Evolutionary conservation across 768 basidiomycete genomes (phyloP), one percentile per base, ranked within the genome.

Genomic region (Boletus coccyginus): DNA sequence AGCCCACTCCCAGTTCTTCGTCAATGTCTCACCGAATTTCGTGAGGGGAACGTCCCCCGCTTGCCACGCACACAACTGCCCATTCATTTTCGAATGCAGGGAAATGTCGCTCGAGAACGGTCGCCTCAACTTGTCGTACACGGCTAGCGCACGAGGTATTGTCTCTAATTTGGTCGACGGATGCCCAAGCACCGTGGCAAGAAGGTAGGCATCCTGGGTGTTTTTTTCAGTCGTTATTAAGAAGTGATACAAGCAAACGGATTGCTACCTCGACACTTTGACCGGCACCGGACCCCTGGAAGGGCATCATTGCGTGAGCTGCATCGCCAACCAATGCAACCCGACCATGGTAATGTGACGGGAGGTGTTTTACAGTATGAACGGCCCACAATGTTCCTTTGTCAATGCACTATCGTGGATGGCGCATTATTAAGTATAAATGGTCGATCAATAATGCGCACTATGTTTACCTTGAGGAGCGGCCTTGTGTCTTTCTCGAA

Each of bases 401-500:
- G 5, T 81, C 78, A 21, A 81, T 74, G 59, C 82, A 82, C 86
- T 87, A 49, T 27, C 38, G 4, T 32, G 46, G 19, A 44, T 5
- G n/a, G 5, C 16, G 14, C 17, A 13, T 41, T 17, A 59, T 43
- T 58, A 60, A 46, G 32, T 32, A 21, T 52, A 14, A 12, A 58
- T 7, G 31, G 12, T 21, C 9, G 39, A 49, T 16, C 32, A 2
- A n/a, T 27, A 9, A 35, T 10, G 14, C 7, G 7, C 12, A 67
- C 74, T 58, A 50, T 10, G 19, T 45, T 50, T 48, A 85, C 87
- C 70, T 81, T 71, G 17, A 89, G 62, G 0, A 90, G 65, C 1
- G 76, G 74, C 60, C 80, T 78, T 6, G 82, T 81, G 36, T 88
- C 86, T 2, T 80, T 74, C 66, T 88, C 86, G 77, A 87, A 85